Conservation (phyloP, 2,329 filamentous ascomycete species). For the Aspergillus sp. region DNA sequence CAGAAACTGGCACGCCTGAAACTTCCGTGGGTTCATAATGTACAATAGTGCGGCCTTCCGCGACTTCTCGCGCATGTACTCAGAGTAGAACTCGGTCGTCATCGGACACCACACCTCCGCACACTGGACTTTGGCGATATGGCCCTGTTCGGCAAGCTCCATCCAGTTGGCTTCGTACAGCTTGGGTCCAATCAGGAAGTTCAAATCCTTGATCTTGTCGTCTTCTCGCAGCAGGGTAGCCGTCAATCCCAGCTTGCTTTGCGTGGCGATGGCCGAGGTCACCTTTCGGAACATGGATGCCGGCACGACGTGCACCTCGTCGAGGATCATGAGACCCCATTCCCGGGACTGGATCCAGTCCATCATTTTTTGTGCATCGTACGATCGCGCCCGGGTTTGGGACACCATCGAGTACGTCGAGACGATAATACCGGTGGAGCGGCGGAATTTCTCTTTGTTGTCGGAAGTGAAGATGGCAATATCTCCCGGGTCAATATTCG, state of each 20-base stretch:
- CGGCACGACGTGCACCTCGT: conserved; percentile 96
- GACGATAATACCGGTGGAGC: conserved; percentile 91
- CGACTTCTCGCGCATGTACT: conserved; percentile 69
- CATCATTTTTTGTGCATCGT: conserved; percentile 97
- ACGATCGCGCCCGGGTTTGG: conserved; percentile 73
- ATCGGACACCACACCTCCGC: conserved; percentile 99
- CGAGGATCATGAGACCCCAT: conserved; percentile 95
- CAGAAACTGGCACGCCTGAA: conserved; percentile 94
- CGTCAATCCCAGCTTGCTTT: conserved; percentile 89
- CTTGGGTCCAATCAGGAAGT: conserved; percentile 95
- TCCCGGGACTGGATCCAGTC: conserved; percentile 80
- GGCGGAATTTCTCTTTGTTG: conserved; percentile 75
- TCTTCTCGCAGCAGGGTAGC: conserved; percentile 92
- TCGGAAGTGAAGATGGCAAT: conserved; percentile 93
- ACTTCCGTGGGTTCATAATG: conserved; percentile 96
- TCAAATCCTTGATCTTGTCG: conserved; percentile 95
- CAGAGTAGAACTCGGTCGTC: conserved; percentile 95
- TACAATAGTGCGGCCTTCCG: conserved; percentile 65
- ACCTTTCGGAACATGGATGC: conserved; percentile 94
- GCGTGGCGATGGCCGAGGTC: conserved; percentile 84
- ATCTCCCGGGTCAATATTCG: conserved; percentile 90
- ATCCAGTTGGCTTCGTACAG: conserved; percentile 99
- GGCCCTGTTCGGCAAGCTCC: conserved; percentile 91
- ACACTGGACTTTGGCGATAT: conserved; percentile 94
- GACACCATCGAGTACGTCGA: conserved; percentile 99